phyloP scores from a whole-genome alignment of 108 stramenopile genomes.

The Cyclotella atomus region DNA sequence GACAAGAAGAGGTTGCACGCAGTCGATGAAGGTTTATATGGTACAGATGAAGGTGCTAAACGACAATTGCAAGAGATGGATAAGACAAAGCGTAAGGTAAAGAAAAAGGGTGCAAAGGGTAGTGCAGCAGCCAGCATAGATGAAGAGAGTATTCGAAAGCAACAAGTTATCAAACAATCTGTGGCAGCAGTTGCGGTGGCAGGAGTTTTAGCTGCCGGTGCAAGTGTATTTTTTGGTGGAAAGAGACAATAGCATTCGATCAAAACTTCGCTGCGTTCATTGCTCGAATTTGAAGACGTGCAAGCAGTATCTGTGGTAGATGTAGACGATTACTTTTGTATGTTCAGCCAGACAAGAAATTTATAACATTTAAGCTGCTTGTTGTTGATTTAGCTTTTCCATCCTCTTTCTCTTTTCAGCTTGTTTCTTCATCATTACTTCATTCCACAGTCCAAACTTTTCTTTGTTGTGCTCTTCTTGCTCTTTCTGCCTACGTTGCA shows the following conservation, averaged over 20 bases:
- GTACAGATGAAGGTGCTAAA: conserved; percentile 57
- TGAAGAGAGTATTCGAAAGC: background rate
- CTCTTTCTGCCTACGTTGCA: conserved; percentile 81
- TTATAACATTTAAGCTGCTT: conserved; percentile 10
- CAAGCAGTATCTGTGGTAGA: too few species aligned
- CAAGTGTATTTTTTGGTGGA: conserved; percentile 45
- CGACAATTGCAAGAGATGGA: conserved; percentile 37
- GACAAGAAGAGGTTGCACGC: conserved; percentile 49
- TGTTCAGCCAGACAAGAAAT: background rate
- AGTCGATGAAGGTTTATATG: conserved; percentile 52
- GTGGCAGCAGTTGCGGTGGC: conserved; percentile 36
- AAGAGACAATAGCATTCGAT: conserved; percentile 17
- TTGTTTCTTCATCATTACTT: conserved; percentile 89
- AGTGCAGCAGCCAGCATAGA: background rate
- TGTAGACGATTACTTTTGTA: too few species aligned
- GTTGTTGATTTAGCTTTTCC: conserved; percentile 34
- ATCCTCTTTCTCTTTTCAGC: conserved; percentile 59
- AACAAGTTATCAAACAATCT: conserved; percentile 35
- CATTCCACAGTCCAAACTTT: conserved; percentile 90
- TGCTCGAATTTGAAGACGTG: too few species aligned
- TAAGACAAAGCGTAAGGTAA: conserved; percentile 23
- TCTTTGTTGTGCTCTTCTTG: conserved; percentile 81
- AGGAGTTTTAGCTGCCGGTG: conserved; percentile 42
- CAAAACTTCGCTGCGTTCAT: background rate
- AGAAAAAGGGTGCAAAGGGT: conserved; percentile 17